Evolutionary conservation across 352 stramenopile species (phyloP).

Genomic region (Pythium dissimile): DNA sequence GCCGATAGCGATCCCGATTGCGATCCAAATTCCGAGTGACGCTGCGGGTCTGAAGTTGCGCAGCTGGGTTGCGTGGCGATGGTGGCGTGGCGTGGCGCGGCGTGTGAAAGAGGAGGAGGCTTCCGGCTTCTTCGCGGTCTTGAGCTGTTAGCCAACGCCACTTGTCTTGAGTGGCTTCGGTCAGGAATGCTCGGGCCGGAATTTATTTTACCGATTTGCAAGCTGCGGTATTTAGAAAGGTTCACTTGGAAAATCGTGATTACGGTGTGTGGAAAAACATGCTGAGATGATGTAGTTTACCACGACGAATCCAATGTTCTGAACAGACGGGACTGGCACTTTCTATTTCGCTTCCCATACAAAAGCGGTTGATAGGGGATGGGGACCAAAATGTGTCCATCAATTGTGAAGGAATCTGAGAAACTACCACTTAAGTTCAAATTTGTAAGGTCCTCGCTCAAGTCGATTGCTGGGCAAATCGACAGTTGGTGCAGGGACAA

Average conservation of each 20-base stretch:
- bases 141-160: not conserved
- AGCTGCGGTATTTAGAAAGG: no score
- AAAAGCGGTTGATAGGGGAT: not conserved
- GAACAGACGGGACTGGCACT: conserved; percentile 9
- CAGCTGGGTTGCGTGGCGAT: not conserved
- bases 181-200: not conserved
- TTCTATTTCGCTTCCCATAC: not conserved
- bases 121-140: not conserved
- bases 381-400: conserved; percentile 2
- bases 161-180: conserved; percentile 2
- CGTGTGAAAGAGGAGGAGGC: not conserved
- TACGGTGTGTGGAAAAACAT: conserved; percentile 6
- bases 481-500: not conserved
- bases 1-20: no score
- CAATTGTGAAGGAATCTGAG: conserved; percentile 4
- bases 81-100: not conserved
- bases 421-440: conserved; percentile 3
- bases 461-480: not conserved
- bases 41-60: not conserved
- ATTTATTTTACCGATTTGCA: no score
- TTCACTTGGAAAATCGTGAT: not conserved
- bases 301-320: not conserved
- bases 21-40: conserved; percentile 1
- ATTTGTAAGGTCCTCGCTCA: not conserved
- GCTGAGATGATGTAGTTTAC: conserved; percentile 13